These are phyloP conservation scores for Cutaneotrichosporon cavernicola DNA, from an alignment of 1,284 basidiomycete species.

Conservation along the genomic window DNA sequence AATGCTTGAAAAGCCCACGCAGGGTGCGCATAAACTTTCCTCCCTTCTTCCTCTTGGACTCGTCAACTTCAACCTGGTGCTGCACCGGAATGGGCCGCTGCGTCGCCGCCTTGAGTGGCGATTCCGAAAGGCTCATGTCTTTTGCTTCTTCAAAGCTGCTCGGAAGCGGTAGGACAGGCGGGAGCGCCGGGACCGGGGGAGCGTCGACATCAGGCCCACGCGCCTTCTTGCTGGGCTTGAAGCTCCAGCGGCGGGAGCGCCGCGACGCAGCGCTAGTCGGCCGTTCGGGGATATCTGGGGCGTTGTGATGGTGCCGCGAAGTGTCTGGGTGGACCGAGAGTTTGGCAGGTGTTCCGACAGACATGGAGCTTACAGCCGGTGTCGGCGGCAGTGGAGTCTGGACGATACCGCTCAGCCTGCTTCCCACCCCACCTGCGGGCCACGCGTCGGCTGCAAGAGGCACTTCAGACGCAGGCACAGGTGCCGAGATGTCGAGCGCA, in stretches of 20 bases:
- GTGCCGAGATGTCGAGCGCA: not conserved
- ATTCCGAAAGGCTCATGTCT: not conserved
- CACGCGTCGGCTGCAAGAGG: not conserved
- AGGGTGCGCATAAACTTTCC: slow-evolving; percentile 7
- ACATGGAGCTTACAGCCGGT: not conserved
- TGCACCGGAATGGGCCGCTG: not conserved
- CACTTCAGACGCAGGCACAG: not conserved
- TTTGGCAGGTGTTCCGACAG: not conserved
- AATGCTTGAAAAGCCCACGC: not conserved
- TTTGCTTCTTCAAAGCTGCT: not conserved
- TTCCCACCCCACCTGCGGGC: not conserved
- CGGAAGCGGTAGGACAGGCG: not conserved
- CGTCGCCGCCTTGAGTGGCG: not conserved
- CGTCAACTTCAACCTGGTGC: not conserved
- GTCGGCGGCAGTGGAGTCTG: not conserved
- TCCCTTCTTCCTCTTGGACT: not conserved
- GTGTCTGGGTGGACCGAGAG: not conserved
- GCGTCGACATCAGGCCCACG: not conserved
- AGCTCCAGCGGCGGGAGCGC: not conserved
- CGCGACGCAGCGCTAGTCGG: not conserved
- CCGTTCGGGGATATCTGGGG: not conserved
- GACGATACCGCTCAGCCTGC: not conserved
- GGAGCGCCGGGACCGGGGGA: not conserved
- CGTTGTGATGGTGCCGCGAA: not conserved
- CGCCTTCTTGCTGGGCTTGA: not conserved